phyloP scores from a whole-genome alignment of 768 basidiomycete species.

The Paxillus involutus region DNA sequence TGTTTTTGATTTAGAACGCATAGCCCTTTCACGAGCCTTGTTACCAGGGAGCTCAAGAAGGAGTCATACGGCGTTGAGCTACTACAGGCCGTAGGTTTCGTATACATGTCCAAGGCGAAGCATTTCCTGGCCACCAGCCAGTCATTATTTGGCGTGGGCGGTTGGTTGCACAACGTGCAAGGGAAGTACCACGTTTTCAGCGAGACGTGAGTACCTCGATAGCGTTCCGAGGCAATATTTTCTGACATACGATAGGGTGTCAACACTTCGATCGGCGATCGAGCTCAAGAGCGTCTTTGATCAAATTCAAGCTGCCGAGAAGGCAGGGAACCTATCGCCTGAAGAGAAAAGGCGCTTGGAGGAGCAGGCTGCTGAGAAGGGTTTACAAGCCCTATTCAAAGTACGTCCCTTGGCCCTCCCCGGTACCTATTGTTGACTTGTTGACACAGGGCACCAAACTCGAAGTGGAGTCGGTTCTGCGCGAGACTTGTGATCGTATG shows the following conservation, averaged over 20 bases:
- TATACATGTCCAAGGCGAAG: constrained; percentile 80
- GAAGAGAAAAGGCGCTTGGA: constrained; percentile 84
- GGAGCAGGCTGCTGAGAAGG: constrained; percentile 93
- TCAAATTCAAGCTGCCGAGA: constrained; percentile 88
- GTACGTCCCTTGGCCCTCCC: constrained; percentile 33
- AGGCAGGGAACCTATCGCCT: constrained; percentile 72
- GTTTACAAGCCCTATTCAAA: constrained; percentile 88
- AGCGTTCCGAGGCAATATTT: not conserved
- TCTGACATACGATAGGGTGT: constrained; percentile 53
- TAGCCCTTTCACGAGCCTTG: constrained; percentile 4
- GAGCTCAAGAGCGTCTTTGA: constrained; percentile 90
- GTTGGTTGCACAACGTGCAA: constrained; percentile 91
- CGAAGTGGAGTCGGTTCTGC: constrained; percentile 85
- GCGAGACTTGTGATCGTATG: constrained; percentile 85
- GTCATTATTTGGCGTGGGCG: constrained; percentile 78
- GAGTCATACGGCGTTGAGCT: constrained; percentile 90
- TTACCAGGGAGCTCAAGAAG: constrained; percentile 67
- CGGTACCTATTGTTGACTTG: not conserved
- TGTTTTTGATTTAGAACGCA: constrained; percentile 11
- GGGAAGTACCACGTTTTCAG: constrained; percentile 93
- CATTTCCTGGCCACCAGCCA: constrained; percentile 75
- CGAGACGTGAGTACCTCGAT: constrained; percentile 67
- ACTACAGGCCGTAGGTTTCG: constrained; percentile 82
- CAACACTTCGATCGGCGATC: constrained; percentile 81
- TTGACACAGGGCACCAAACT: constrained; percentile 76